Conservation (phyloP, 257 asterid species). For the Plantago elongata region DNA sequence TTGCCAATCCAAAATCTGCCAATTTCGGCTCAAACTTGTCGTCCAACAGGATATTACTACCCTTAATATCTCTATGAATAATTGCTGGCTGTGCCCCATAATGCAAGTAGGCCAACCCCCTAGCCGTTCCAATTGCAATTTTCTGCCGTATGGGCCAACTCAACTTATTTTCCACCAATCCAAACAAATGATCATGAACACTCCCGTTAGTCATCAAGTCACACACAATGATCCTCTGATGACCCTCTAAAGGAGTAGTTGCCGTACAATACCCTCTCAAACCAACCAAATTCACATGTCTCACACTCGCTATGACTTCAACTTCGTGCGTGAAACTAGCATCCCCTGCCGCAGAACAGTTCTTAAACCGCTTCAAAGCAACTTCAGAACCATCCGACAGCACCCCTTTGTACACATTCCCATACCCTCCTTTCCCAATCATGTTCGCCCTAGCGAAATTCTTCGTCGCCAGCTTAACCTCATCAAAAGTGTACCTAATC, state of each 20-base stretch:
- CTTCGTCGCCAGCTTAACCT: slow-evolving; percentile 51
- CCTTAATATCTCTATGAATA: slow-evolving; percentile 80
- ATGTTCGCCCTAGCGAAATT: slow-evolving; percentile 51
- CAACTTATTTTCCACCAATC: slow-evolving; percentile 34
- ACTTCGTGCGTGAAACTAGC: slow-evolving; percentile 64
- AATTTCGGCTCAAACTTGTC: slow-evolving; percentile 76
- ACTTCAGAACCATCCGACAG: slow-evolving; percentile 70
- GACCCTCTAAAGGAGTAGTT: slow-evolving; percentile 66
- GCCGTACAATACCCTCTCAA: slow-evolving; percentile 84
- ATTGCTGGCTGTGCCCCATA: slow-evolving; percentile 68
- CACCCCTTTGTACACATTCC: slow-evolving; percentile 74
- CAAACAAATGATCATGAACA: slow-evolving; percentile 74
- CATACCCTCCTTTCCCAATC: slow-evolving; percentile 87
- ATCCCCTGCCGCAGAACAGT: slow-evolving; percentile 74
- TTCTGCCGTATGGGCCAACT: slow-evolving; percentile 77
- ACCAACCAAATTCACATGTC: slow-evolving; percentile 77
- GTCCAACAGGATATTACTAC: slow-evolving; percentile 78
- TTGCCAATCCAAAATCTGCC: slow-evolving; percentile 90
- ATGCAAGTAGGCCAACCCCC: slow-evolving; percentile 81
- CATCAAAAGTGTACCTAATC: slow-evolving; percentile 55
- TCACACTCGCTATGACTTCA: slow-evolving; percentile 78
- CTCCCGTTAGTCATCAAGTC: slow-evolving; percentile 87
- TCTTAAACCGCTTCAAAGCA: slow-evolving; percentile 87
- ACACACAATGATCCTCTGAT: slow-evolving; percentile 82
- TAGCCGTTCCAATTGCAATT: slow-evolving; percentile 81